Base-by-base conservation (phyloP, 371 early-diverging fungal species). In the Nematocida minor region DNA sequence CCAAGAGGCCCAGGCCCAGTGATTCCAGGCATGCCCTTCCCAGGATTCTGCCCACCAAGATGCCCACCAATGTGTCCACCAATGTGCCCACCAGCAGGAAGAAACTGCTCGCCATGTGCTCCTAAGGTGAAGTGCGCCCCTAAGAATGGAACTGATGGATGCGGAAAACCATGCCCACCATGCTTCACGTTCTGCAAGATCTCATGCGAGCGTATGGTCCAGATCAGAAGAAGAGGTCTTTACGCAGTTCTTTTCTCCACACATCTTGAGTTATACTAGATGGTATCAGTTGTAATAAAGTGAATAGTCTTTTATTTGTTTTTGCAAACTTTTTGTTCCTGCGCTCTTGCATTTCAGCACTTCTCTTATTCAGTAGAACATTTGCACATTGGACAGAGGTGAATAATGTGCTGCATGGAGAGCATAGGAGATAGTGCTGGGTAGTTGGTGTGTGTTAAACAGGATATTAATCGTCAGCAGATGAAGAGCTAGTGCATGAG, bases 171-270 rank as follows among this genome's bases (percentile, higher is more conserved):
- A 25, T 70, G 71, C 64, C 53, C 77, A 46, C 31, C 70, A 47
- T 44, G 38, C 27, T 74, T 74, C 44, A 48, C 36, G 9, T 74
- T 64, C 77, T 74, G 77, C 77, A 49, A 63, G 54, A 20, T 74
- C 4, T 38, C 47, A 2, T 74, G 77, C 34, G 77, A 74, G 55
- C 48, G 44, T 14, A 74, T 66, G 49, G 4, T 74, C 27, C 46
- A 32, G 18, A 25, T 74, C 4, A 74, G 71, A 70, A 70, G 64
- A 64, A 44, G 77, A 49, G 77, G 77, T 4, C 66, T 74, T 18
- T 64, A 74, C 32, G 77, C 77, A 64, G 77, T 74, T 36, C 31
- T 74, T 36, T 74, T 74, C 64, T 74, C 77, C 34, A 74, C 66
- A 64, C 16, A 36, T 3, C 48, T 74, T 31, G 77, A 63, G 4